Conservation (phyloP, 2,329 filamentous ascomycete genomes). For the Daldinia sp. region DNA sequence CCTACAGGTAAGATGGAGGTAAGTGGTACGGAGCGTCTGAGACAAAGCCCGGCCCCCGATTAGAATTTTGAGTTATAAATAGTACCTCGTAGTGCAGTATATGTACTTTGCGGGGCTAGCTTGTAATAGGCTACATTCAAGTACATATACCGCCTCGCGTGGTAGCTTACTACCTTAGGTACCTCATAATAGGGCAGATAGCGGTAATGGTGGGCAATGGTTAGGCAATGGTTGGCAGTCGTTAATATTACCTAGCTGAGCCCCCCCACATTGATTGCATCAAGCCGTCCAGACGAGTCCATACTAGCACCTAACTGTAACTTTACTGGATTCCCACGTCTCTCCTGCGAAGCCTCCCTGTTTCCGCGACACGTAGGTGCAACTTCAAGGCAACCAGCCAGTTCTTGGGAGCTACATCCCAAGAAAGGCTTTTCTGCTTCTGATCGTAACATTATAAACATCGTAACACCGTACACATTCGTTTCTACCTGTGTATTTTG, state of each 20-base stretch:
- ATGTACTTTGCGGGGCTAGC: conserved; percentile 8
- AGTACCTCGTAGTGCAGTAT: conserved; percentile 15
- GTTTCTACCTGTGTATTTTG: conserved; percentile 26
- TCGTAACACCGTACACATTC: conserved; percentile 23
- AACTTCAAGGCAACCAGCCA: conserved; percentile 26
- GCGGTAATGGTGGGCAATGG: neutral
- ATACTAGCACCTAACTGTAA: conserved; percentile 21
- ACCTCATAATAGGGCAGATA: neutral
- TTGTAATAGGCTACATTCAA: neutral
- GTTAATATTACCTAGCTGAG: conserved; percentile 36
- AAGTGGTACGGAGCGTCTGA: conserved; percentile 26
- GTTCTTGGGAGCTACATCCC: conserved; percentile 25
- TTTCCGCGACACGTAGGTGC: conserved; percentile 36
- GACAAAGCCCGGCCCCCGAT: conserved; percentile 28
- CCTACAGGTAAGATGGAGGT: too few species aligned
- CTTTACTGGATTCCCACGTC: conserved; percentile 34
- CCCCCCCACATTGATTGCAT: conserved; percentile 43
- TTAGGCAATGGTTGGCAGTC: conserved; percentile 15
- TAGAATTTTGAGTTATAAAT: conserved; percentile 15
- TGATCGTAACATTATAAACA: neutral
- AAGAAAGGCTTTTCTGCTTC: conserved; percentile 25
- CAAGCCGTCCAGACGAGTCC: conserved; percentile 31
- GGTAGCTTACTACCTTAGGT: conserved; percentile 12
- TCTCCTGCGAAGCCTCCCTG: conserved; percentile 32
- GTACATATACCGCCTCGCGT: conserved; percentile 13